Percentiles rank a stretch among this genome's conserved stretches.
Evolutionary conservation across 2,329 filamentous ascomycete genomes (phyloP).

Genomic region (Arthrobotrys musiformis): DNA sequence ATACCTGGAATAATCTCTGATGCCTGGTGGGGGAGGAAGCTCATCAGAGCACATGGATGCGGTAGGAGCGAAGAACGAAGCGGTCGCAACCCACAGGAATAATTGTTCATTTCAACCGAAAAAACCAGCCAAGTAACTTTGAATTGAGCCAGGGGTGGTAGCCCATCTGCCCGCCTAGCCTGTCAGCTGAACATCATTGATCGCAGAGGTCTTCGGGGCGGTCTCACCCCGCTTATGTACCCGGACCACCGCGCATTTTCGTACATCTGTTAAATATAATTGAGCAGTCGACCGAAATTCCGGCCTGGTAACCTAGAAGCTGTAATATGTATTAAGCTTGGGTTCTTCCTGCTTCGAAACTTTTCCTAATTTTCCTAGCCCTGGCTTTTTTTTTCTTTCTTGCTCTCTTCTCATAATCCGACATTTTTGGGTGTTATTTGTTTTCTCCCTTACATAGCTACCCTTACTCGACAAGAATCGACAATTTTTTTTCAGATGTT

Average conservation of each 20-base stretch:
- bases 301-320: neutral
- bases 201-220: conserved; percentile 31
- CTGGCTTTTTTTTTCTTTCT: neutral
- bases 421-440: neutral
- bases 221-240: conserved; percentile 46
- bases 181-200: conserved; percentile 55
- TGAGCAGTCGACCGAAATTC: conserved; percentile 19
- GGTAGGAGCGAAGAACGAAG: conserved; percentile 30
- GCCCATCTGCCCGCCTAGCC: conserved; percentile 52
- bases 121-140: conserved; percentile 46
- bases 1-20: conserved; percentile 40
- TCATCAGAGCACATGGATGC: conserved; percentile 30
- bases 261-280: conserved; percentile 38
- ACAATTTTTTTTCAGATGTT: conserved; percentile 33
- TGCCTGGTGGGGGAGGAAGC: conserved; percentile 34
- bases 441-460: neutral
- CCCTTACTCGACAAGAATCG: conserved; percentile 7
- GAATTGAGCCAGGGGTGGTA: conserved; percentile 31
- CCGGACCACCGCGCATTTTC: conserved; percentile 40
- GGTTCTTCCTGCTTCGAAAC: conserved; percentile 5
- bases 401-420: neutral
- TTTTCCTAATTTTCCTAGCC: neutral
- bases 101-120: conserved; percentile 54
- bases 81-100: conserved; percentile 38
- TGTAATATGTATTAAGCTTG: conserved; percentile 9